Evolutionary conservation across 306 rosid species (phyloP), one percentile per base, ranked within the genome.

Genomic region (Cucumis hystrix): DNA sequence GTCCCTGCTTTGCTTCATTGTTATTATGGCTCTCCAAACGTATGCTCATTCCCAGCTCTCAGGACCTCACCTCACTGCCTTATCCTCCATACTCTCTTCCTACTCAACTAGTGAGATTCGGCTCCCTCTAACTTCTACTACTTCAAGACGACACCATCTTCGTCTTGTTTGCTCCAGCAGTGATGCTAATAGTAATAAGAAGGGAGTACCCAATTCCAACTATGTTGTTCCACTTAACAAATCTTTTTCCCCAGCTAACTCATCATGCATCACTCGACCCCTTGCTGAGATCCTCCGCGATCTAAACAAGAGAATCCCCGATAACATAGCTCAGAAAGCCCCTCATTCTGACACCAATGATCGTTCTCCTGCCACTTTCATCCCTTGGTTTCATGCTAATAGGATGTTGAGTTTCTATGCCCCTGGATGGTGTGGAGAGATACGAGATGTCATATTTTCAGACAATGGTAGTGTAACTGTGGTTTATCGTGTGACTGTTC

Each of bases 391-490:
- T 84, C 99, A 95, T 84, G 99, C 99, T 6, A 95, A 95, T 67
- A 84, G 97, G 84, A 95, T 95, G 99, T 75, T 95, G 87, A 95
- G 97, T 88, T 92, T 95, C 89, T 95, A 92, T 25, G 99, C 98
- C 63, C 97, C 98, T 84, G 98, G 99, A 78, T 95, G 99, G 99
- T 95, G 99, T 69, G 99, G 99, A 72, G 99, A 95, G 85, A 86
- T 95, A 76, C 90, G 99, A 39, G 99, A 95, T 87, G 99, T 95
- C 14, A 92, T 95, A 82, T 90, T 92, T 84, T 86, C 99, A 13
- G 97, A 92, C 82, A 92, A 90, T 83, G 97, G 97, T 68, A 82
- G 89, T 43, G 97, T 95, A 76, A 92, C 97, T 54, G 99, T 92
- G 61, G 99, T 92, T 3, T 95, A 92, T 80, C 97, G 99, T 37